Percentiles rank a stretch among this genome's conserved stretches.
Conservation (phyloP, 805 yeast species). For the Nakazawaea ambrosiae region DNA sequence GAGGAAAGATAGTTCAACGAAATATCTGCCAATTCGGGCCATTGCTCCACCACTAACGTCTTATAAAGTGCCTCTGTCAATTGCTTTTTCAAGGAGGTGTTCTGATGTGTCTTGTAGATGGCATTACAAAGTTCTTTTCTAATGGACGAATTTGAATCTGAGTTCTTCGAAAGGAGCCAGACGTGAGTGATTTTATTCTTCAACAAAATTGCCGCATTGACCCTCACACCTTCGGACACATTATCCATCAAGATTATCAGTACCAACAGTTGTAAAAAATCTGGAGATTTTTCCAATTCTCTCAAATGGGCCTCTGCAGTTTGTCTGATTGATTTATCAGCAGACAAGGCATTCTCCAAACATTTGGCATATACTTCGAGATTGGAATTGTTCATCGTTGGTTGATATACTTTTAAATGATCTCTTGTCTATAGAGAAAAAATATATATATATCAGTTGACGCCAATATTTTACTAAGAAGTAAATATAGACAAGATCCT, state of each 20-base stretch:
- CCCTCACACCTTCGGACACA: slow-evolving; percentile 42
- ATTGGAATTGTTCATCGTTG: background rate
- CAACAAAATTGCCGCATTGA: slow-evolving; percentile 76
- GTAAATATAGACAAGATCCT: too few relatives aligned
- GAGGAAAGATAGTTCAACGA: slow-evolving; percentile 39
- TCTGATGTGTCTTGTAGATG: slow-evolving; percentile 36
- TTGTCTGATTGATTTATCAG: slow-evolving; percentile 33
- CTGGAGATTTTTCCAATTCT: slow-evolving; percentile 34
- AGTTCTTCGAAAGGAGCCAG: slow-evolving; percentile 40
- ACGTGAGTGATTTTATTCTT: slow-evolving; percentile 63
- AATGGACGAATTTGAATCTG: slow-evolving; percentile 14
- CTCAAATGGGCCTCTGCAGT: slow-evolving; percentile 36
- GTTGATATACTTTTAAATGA: too few relatives aligned
- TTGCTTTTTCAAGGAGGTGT: slow-evolving; percentile 43
- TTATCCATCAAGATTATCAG: slow-evolving; percentile 32
- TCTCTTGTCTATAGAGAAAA: too few relatives aligned
- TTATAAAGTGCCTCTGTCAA: slow-evolving; percentile 49
- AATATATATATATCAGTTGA: too few relatives aligned
- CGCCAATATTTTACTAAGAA: too few relatives aligned
- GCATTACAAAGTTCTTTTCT: slow-evolving; percentile 57
- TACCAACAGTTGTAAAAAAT: slow-evolving; percentile 33
- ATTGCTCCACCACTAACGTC: slow-evolving; percentile 42
- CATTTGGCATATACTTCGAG: slow-evolving; percentile 3
- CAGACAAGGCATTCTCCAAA: slow-evolving; percentile 29
- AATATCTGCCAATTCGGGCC: slow-evolving; percentile 47